Base-by-base conservation (phyloP, 2,329 filamentous ascomycete species). In the Penicillium psychrosexuale region DNA sequence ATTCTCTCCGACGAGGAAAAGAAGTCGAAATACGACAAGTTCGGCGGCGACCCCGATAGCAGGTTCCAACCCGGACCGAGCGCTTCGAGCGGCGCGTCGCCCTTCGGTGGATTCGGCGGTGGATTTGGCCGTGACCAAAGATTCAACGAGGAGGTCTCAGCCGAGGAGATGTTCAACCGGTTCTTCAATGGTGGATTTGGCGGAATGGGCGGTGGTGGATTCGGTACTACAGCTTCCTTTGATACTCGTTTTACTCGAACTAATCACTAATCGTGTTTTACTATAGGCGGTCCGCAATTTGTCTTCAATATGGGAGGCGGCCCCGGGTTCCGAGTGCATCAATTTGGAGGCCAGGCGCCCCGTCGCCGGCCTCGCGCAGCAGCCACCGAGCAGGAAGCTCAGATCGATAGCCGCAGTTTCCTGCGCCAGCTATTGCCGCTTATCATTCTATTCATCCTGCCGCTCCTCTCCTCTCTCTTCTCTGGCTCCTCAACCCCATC, bases 271-370 rank as follows among this genome's bases (percentile, higher is more conserved):
- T 7, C 6, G 1, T 53, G 5, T 40, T 1, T 22, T 42, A 39
- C 8, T 36, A 43, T 39, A 80, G 80, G 77, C 58, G 90, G 91
- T 15, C 91, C 90, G 27, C 89, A 91, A 65, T 97, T 97, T 72
- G 90, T 96, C 51, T 97, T 97, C 77, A 97, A 97, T 76, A 84
- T 97, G 73, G 90, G 90, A 62, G 92, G 92, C 57, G 90, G 91
- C 8, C 91, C 93, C 3, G 93, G 92, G 19, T 86, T 99, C 66
- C 85, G 93, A 57, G 91, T 99, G 58, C 94, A 97, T 73, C 93
- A 97, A 71, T 97, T 99, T 72, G 93, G 92, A 64, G 93, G 94
- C 51, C 82, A 78, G 6, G 81, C 83, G 51, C 91, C 92, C 24
- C 84, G 91, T 64, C 81, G 88, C 74, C 82, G 94, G 68, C 91